Base-by-base conservation (phyloP, 768 basidiomycete species). In the Mycena rosella region DNA sequence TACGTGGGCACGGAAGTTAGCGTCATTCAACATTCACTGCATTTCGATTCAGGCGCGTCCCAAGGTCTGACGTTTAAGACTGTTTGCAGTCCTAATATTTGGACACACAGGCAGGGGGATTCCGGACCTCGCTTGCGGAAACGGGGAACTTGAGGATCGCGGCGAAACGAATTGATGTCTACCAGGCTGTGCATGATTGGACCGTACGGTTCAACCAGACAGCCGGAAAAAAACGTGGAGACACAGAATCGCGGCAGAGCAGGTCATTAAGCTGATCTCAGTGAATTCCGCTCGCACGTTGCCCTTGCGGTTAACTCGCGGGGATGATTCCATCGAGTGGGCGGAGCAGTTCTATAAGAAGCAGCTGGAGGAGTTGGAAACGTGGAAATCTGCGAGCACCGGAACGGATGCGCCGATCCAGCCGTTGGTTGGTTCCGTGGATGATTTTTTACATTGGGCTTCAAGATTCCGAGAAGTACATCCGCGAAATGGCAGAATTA, bases 121-220 rank as follows among this genome's bases (percentile, higher is more conserved):
- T 74, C 63, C 54, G 71, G 1, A 74, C 73, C 0, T 44, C 73
- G 6, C 71, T 74, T 2, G 67, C 70, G 15, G 47, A 61, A 27
- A 63, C 67, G 18, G 40, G 58, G 0, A 70, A 66, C 32, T 26
- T 65, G 18, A 61, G 67, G 54, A n/a, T 57, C 20, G 62, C 67
- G 15, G 30, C 40, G 40, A 54, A 54, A 0, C 47, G 51, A 17
- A 74, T 73, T 17, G 57, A 63, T 18, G 70, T 57, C 2, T 74
- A 74, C 29, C 54, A 67, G 24, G 22, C 9, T 2, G 62, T 63
- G 0, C 70, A 72, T 40, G 59, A 69, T 4, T 67, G 48, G 45
- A 60, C 67, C 30, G 38, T 14, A 6, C 26, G 10, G n/a, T 70
- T 71, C 48, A 62, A 60, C 24, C 18, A 40, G 30, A 6, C 48